These are phyloP conservation scores for Coccomyxa subellipsoidea DNA, from an alignment of 163 green algal genomes.

Conservation along the genomic window DNA sequence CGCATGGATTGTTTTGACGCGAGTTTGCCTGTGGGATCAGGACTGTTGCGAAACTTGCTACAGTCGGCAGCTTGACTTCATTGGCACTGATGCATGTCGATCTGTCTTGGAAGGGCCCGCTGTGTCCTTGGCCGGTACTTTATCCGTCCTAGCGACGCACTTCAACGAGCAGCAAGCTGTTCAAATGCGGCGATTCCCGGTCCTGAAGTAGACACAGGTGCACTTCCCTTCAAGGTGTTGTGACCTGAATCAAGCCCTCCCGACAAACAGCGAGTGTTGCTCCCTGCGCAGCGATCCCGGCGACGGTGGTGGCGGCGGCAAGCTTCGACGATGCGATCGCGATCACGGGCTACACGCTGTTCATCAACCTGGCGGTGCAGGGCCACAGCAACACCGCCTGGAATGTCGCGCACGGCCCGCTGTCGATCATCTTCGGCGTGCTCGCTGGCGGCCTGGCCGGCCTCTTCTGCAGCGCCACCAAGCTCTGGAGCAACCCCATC, in stretches of 20 bases:
- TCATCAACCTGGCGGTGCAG: constrained; percentile 59
- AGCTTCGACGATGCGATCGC: constrained; percentile 66
- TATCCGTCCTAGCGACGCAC: no score
- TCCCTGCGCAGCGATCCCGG: constrained; percentile 62
- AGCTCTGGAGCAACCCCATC: constrained; percentile 53
- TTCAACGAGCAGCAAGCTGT: no score
- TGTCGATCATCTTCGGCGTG: constrained; percentile 66
- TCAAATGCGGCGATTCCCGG: no score
- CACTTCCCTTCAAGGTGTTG: no score
- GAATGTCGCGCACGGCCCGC: constrained; percentile 64
- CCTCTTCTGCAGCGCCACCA: constrained; percentile 41
- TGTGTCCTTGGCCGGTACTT: no score
- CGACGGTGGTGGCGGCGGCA: constrained; percentile 76
- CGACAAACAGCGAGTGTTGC: background rate
- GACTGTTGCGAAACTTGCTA: no score
- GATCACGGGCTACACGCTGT: constrained; percentile 73
- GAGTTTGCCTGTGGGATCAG: no score
- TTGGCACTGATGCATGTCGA: no score
- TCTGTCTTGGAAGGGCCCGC: no score
- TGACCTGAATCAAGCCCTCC: background rate
- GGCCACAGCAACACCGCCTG: constrained; percentile 37
- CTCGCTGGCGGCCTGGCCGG: constrained; percentile 49
- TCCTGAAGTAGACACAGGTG: no score
- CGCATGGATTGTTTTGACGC: background rate
- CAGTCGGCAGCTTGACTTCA: no score